Base-by-base conservation (phyloP, 495 filamentous ascomycete genomes). In the Sphaerosporella brunnea region DNA sequence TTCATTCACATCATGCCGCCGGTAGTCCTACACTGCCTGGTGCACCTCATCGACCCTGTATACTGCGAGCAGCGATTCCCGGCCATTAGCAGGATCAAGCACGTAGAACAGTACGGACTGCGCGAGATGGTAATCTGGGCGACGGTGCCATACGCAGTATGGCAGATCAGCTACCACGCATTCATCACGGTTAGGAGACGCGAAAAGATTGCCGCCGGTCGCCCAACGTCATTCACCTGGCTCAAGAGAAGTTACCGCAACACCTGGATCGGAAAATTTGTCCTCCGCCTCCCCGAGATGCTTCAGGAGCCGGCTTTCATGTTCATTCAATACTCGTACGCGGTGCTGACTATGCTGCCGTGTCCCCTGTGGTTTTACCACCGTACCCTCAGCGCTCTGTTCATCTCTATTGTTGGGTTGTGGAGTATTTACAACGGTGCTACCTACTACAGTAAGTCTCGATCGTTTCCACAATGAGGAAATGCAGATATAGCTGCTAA, bases 1-100 rank as follows among this genome's bases (percentile, higher is more conserved):
- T 96, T 97, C 67, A 94, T 97, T 53, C 90, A 97, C 65, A 93
- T 97, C 55, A 96, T 96, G 87, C 90, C 90, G 2, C 90, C 85
- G 39, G 85, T 82, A 7, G 79, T 86, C 19, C 69, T 95, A 36
- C 90, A 97, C 65, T 92, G 84, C 59, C 68, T 96, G 21, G 82
- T 93, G 32, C 90, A 97, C 59, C 69, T 95, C 38, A 69, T 85
- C 18, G 62, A 79, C 2, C 66, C 73, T 10, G 73, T 73, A 5
- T 62, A 69, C 28, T 78, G 87, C 58, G 65, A 73, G 46, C 60
- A 68, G 28, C 73, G 79, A n/a, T 95, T 93, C 64, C 87, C 88
- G 0, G 86, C 85, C 9, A 74, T 95, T 52, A 82, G 81, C 66
- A 70, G 73, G 26, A 81, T 97, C 67, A 83, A 80, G 60, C 77